These are phyloP conservation scores for Fonsecaea nubica DNA, from an alignment of 2,329 filamentous ascomycete species.

Conservation along the genomic window DNA sequence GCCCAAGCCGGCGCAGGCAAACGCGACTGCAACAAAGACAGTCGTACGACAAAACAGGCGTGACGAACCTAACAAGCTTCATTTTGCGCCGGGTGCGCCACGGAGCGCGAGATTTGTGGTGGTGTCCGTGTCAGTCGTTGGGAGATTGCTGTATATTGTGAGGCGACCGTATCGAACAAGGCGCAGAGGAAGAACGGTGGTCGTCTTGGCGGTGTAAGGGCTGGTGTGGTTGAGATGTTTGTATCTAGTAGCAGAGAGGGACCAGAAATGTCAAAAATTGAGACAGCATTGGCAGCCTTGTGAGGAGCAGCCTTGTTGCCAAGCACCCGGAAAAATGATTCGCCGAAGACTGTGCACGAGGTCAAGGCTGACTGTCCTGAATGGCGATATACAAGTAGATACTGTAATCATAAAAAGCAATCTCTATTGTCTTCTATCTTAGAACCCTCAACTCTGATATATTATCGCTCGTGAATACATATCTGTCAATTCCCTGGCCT, in stretches of 20 bases:
- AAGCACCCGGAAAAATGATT: not conserved
- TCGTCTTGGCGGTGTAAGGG: not conserved
- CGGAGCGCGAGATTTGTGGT: not conserved
- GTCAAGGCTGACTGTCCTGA: not conserved
- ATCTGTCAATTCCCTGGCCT: not conserved
- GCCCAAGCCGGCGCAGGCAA: not conserved
- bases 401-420: not conserved
- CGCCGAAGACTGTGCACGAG: not conserved
- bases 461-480: not conserved
- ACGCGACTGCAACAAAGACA: slow-evolving; percentile 18
- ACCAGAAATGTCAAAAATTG: not conserved
- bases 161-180: not conserved
- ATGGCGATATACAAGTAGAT: not conserved
- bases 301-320: slow-evolving; percentile 6
- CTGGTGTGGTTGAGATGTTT: not conserved
- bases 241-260: not conserved
- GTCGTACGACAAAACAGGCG: not conserved
- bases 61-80: slow-evolving; percentile 92
- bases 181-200: not conserved
- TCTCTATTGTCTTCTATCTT: not conserved
- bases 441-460: not conserved
- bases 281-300: not conserved
- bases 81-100: slow-evolving; percentile 61
- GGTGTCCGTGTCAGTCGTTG: not conserved
- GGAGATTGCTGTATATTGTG: not conserved